Evolutionary conservation across 1,284 basidiomycete genomes (phyloP), one percentile per base, ranked within the genome.

Genomic region (Ganoderma lingzhi): DNA sequence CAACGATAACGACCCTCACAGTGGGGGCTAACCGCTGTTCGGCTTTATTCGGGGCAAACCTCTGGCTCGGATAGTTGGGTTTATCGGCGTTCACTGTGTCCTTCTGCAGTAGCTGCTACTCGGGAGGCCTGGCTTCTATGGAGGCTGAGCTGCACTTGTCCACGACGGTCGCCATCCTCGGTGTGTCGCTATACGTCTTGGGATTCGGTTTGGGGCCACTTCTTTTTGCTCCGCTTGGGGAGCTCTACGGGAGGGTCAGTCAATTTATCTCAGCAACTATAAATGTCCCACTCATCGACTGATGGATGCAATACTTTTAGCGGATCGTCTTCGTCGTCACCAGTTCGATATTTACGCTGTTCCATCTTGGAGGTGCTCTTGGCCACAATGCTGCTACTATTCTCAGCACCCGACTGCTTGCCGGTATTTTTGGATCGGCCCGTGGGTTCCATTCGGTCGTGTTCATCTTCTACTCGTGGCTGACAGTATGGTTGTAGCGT

Each of bases 301-400:
- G 5, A 67, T 30, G 45, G 5, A 19, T 17, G 8, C 32, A n/a
- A 32, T 23, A 28, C 30, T 6, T 32, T 10, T 71, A 88, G 86
- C 84, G 86, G 32, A 80, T 82, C 32, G 79, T 89, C n/a, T 87
- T 90, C 77, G 77, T 91, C 14, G 75, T 81, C n/a, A 89, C 89
- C 0, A 86, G 87, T 71, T 81, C 84, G 4, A 78, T 87, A 1
- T 93, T 91, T 77, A 83, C 85, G 2, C 73, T 90, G 12, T 89
- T 92, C 76, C 89, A 93, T 75, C 78, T 93, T 15, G 89, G 88
- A 59, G 88, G 90, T 35, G 88, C 88, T 6, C 80, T 92, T 1
- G 85, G 88, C 12, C 83, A 84, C 41, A 91, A 90, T 76, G 81
- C 88, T 41, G 80, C 84, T 8, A 86, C 88, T 0, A 77, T 94